Conservation (phyloP, 305 asterid species). For the Euphrasia arctica region DNA sequence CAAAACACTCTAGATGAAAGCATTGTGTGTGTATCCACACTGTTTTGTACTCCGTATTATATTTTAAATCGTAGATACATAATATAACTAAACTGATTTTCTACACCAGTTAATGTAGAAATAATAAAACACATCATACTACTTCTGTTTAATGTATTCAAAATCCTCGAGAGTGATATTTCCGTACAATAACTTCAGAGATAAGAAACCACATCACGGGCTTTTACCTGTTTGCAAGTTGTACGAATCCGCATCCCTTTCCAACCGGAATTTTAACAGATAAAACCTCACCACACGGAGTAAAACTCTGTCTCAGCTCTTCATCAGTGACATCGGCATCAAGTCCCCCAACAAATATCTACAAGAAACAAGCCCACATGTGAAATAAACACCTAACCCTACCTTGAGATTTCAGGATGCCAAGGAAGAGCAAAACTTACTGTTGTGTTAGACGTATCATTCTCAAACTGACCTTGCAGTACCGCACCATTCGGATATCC, state of each 20-base stretch:
- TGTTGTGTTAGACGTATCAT: conserved; percentile 80
- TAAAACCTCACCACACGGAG: conserved; percentile 79
- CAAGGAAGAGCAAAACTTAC: conserved; percentile 50
- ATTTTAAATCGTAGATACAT: background rate
- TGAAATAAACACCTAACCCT: conserved; percentile 13
- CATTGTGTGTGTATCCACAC: background rate
- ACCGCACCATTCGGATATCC: conserved; percentile 70
- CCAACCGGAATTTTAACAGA: conserved; percentile 93
- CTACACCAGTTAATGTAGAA: background rate
- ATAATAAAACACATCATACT: too few relatives aligned
- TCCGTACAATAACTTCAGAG: background rate
- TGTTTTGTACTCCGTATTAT: too few relatives aligned
- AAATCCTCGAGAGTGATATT: background rate
- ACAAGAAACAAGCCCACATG: conserved; percentile 21
- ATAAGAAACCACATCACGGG: background rate
- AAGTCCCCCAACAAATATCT: conserved; percentile 84
- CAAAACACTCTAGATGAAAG: background rate
- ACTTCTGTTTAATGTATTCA: background rate
- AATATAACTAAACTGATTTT: background rate
- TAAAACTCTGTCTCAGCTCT: conserved; percentile 69
- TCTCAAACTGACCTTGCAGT: conserved; percentile 59
- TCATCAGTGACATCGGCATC: conserved; percentile 92
- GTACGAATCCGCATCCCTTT: conserved; percentile 97
- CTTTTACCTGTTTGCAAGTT: conserved; percentile 64
- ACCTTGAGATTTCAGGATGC: conserved; percentile 17